A percentile compares a stretch with the other conserved stretches of the same genome.
These are phyloP conservation scores for Pseudovirgaria hyperparasitica DNA, from an alignment of 2,329 filamentous ascomycete genomes.

Conservation along the genomic window DNA sequence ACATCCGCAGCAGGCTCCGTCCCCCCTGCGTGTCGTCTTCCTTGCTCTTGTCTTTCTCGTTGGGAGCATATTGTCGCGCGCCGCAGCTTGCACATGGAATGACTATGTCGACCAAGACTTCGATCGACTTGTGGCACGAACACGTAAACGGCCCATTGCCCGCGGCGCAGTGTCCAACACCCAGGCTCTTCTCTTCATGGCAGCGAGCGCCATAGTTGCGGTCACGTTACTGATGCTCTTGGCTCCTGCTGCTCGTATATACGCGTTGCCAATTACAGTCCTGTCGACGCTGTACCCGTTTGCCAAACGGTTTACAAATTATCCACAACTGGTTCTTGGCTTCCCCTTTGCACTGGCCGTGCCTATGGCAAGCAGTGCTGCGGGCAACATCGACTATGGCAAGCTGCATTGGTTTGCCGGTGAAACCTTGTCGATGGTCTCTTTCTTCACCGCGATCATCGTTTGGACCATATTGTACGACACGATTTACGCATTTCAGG, in stretches of 20 bases:
- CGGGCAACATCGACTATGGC: not conserved
- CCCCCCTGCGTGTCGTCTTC: conserved; percentile 6
- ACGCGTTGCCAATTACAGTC: conserved; percentile 29
- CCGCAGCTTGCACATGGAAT: conserved; percentile 38
- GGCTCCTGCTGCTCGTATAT: conserved; percentile 26
- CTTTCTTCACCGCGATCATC: conserved; percentile 10
- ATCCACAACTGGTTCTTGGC: conserved; percentile 39
- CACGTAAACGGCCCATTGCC: conserved; percentile 15
- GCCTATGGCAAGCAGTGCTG: conserved; percentile 1
- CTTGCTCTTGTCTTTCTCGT: conserved; percentile 31
- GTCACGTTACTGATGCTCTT: conserved; percentile 32
- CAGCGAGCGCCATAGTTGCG: conserved; percentile 30
- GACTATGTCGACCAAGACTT: conserved; percentile 42
- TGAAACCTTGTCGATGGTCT: conserved; percentile 5
- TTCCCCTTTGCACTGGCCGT: conserved; percentile 33
- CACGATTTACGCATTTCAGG: conserved; percentile 25
- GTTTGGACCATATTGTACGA: conserved; percentile 23
- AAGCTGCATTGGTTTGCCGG: no score
- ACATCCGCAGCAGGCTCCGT: conserved; percentile 3
- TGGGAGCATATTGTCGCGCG: conserved; percentile 23
- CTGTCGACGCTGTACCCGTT: conserved; percentile 37
- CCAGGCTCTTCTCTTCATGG: conserved; percentile 25
- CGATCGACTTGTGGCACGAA: conserved; percentile 31
- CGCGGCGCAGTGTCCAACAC: conserved; percentile 35
- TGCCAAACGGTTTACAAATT: conserved; percentile 40